Conservation (phyloP, 805 yeast species). For the Candida insectorum region DNA sequence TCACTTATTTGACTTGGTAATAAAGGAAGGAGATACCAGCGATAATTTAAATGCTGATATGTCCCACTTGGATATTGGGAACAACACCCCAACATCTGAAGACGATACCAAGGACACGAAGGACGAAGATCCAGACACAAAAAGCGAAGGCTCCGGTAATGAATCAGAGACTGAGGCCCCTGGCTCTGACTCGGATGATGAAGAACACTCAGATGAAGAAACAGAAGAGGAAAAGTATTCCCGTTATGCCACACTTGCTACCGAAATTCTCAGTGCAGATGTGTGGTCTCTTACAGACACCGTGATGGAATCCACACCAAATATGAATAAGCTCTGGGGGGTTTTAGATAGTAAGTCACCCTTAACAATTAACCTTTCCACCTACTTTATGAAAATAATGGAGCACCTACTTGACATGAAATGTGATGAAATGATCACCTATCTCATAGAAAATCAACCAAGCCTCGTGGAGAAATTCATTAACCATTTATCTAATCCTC, state of each 20-base stretch:
- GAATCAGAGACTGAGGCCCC: conserved; percentile 25
- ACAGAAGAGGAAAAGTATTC: conserved; percentile 31
- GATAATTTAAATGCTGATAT: neutral
- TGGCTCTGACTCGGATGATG: conserved; percentile 23
- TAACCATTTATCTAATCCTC: conserved; percentile 44
- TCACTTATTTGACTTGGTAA: conserved; percentile 37
- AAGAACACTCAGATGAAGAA: conserved; percentile 17
- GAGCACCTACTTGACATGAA: conserved; percentile 56
- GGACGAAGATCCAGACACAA: conserved; percentile 4
- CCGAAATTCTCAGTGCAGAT: conserved; percentile 87
- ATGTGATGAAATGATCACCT: conserved; percentile 45
- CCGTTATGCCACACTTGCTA: conserved; percentile 51
- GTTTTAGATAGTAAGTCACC: conserved; percentile 67
- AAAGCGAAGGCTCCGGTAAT: conserved; percentile 9
- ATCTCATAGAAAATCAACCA: conserved; percentile 42
- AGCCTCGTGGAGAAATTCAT: conserved; percentile 38
- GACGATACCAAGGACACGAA: conserved; percentile 5
- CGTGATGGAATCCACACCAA: conserved; percentile 67
- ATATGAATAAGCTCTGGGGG: conserved; percentile 74
- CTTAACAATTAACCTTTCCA: conserved; percentile 71
- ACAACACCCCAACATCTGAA: conserved; percentile 1
- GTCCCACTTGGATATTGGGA: neutral
- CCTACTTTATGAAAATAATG: conserved; percentile 87
- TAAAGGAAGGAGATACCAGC: conserved; percentile 22
- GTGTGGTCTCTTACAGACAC: conserved; percentile 93